Conservation (phyloP, 2,329 filamentous ascomycete genomes). For the Arthrobotrys sphaeroides region DNA sequence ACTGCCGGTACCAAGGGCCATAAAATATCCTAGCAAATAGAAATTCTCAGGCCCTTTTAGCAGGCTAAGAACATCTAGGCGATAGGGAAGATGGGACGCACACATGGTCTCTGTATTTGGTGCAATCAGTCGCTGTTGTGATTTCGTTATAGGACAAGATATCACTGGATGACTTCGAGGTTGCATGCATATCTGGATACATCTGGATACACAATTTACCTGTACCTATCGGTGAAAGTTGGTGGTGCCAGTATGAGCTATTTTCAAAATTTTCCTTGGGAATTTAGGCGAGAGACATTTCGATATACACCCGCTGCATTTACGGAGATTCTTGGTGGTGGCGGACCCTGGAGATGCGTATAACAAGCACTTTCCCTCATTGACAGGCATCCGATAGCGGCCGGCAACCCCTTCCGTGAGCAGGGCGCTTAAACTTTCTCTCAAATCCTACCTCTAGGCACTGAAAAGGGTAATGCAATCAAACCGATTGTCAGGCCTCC, state of each 20-base stretch:
- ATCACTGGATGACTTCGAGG: not conserved
- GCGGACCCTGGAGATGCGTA: constrained; percentile 21
- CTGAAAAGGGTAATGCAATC: constrained; percentile 18
- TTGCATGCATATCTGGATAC: not conserved
- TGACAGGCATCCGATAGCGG: constrained; percentile 38
- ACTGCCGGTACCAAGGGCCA: not conserved
- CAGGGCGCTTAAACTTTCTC: constrained; percentile 31
- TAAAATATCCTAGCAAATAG: not conserved
- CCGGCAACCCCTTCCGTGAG: constrained; percentile 42
- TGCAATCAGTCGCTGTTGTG: not conserved
- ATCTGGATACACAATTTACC: not conserved
- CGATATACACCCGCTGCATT: not conserved
- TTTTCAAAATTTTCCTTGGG: constrained; percentile 18
- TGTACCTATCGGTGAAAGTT: not conserved
- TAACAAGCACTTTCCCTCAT: not conserved
- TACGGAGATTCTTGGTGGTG: constrained; percentile 2
- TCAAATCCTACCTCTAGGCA: not conserved
- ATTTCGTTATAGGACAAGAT: not conserved
- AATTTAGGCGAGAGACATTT: constrained; percentile 45
- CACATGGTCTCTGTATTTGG: not conserved
- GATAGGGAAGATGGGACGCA: not conserved
- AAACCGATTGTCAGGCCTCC: constrained; percentile 34
- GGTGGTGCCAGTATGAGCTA: not conserved
- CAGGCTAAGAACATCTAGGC: not conserved
- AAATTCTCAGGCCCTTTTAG: not conserved